Evolutionary conservation across 495 filamentous ascomycete genomes (phyloP), one percentile per base, ranked within the genome.

Genomic region (Xylaria castorea): DNA sequence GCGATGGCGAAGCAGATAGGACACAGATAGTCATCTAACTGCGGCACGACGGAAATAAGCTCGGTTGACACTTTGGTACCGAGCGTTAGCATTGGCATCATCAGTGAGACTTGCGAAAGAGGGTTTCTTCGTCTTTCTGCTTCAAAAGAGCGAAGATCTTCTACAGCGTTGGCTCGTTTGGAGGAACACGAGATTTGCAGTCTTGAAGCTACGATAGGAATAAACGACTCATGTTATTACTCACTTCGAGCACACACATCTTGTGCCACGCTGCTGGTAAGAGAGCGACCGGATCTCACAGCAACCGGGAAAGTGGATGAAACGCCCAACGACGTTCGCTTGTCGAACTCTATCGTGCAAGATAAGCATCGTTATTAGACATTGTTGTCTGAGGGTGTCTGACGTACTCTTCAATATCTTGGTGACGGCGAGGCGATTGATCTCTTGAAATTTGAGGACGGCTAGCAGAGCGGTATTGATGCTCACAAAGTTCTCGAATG

Each of bases 331-430:
- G 89, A 86, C 5, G 92, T 94, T 58, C 89, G 87, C 79, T 94
- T 94, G 80, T 93, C 91, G 78, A 94, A 94, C 83, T 94, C 91
- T 92, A 73, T 32, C 34, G 36, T 44, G n/a, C 32, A 46, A 30
- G 40, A 46, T 44, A 30, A 68, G n/a, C 20, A 62, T 64, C 25
- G 64, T 75, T 32, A 81, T 53, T 32, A 11, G n/a, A n/a, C 12
- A 38, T 9, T 2, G 3, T 61, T 11, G 8, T 30, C 34, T 61
- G 58, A 44, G 48, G 11, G 34, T 27, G 36, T 27, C 36, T 22
- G 20, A 78, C 86, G 74, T 78, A 91, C 91, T 94, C 80, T 94
- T 94, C 74, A 94, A 82, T 36, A 94, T 94, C 80, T 94, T 94
- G 25, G 78, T 83, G 75, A 93, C 86, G 1, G 92, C 92, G 22